phyloP scores from a whole-genome alignment of 129 eudicot species.

The Artemisia tridentata region DNA sequence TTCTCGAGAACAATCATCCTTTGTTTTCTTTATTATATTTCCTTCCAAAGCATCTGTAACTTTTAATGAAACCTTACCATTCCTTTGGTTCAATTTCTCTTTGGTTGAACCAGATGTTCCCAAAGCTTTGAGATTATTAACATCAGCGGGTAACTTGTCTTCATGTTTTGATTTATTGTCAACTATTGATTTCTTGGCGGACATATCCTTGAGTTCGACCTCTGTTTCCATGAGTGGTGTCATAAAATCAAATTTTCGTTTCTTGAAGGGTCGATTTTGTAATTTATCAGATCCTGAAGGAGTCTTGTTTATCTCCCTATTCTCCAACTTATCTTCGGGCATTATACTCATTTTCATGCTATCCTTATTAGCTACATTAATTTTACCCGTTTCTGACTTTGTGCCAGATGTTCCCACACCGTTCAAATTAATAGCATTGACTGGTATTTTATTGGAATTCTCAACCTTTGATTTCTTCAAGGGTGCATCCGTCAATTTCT shows the following conservation, averaged over 20 bases:
- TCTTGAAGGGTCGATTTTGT: conserved; percentile 19
- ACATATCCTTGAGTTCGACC: conserved; percentile 33
- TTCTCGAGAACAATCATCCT: conserved; percentile 28
- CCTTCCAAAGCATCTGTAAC: conserved; percentile 28
- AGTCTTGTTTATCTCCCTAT: conserved; percentile 17
- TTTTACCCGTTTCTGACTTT: conserved; percentile 15
- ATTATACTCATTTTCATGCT: too few relatives aligned
- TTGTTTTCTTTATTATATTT: conserved; percentile 35
- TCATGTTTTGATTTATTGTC: conserved; percentile 13
- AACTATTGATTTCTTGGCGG: conserved; percentile 35
- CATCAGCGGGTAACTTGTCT: conserved; percentile 30
- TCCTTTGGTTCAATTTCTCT: conserved; percentile 5
- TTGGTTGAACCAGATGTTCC: conserved; percentile 8
- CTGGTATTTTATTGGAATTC: conserved; percentile 7
- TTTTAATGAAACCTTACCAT: conserved; percentile 15
- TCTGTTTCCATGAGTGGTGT: conserved; percentile 17
- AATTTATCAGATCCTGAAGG: conserved; percentile 28
- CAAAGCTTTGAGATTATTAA: conserved; percentile 24
- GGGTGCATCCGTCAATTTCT: conserved; percentile 31
- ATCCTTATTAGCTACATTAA: conserved; percentile 9
- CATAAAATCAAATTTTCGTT: conserved; percentile 8
- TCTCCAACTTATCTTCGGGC: background rate
- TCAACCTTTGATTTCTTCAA: conserved; percentile 37
- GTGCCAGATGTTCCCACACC: conserved; percentile 11
- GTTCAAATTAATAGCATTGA: conserved; percentile 11